Conservation (phyloP, 2,329 filamentous ascomycete genomes). For the Magnaporthiopsis poae region DNA sequence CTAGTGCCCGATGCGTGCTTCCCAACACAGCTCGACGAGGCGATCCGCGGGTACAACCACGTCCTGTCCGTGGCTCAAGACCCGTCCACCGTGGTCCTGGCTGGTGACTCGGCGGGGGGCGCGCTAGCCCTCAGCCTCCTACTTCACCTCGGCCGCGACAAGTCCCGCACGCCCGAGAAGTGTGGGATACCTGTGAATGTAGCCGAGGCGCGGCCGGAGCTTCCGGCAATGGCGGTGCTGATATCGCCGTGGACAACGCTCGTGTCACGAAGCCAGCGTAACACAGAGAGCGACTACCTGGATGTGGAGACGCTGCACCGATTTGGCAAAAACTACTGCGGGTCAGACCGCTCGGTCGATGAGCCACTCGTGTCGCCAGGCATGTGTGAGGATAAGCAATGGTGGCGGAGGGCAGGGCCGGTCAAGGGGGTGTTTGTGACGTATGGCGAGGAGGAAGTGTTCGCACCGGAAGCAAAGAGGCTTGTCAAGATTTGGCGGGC, state of each 20-base stretch:
- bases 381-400: conserved; percentile 51
- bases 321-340: conserved; percentile 2
- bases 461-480: conserved; percentile 58
- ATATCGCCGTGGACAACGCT: conserved; percentile 77
- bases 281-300: conserved; percentile 67
- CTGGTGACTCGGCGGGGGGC: conserved; percentile 71
- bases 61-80: conserved; percentile 50
- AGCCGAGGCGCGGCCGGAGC: conserved; percentile 14
- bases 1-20: conserved; percentile 66
- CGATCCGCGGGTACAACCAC: conserved; percentile 60
- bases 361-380: conserved; percentile 62
- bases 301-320: conserved; percentile 54
- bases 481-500: conserved; percentile 47
- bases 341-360: not conserved
- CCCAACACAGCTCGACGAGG: conserved; percentile 63
- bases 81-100: conserved; percentile 56
- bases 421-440: conserved; percentile 57
- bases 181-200: conserved; percentile 11
- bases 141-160: conserved; percentile 47
- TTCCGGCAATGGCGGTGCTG: conserved; percentile 55
- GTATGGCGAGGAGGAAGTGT: conserved; percentile 69
- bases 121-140: conserved; percentile 64
- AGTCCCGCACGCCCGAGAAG: conserved; percentile 18
- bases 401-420: conserved; percentile 61
- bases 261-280: conserved; percentile 54